Base-by-base conservation (phyloP, 345 rosid genomes). In the Gossypium raimondii region DNA sequence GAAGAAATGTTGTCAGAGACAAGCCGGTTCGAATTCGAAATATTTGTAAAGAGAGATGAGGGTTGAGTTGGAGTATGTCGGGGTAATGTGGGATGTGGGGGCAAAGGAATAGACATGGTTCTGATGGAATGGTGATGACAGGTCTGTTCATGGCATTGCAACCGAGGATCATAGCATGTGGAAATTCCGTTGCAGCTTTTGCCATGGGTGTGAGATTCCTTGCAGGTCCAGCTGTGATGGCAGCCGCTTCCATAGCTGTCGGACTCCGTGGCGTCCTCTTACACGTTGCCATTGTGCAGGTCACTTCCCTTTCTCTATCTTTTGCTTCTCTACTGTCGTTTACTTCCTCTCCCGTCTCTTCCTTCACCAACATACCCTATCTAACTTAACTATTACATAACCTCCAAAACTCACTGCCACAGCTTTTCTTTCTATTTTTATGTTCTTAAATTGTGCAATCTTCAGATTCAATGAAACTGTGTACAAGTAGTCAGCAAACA, bases 91-190 rank as follows among this genome's bases (percentile, higher is more conserved):
- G 41, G 41, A 34, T 34, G 41, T 34, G 41, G 7, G 41, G 38
- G 38, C 38, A 34, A 4, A 34, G 38, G 38, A 71, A 73, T 75
- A 81, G 81, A 77, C 77, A 74, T 67, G 66, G 55, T 25, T 79
- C 78, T 72, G 82, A 72, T 82, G 77, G 7, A 34, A 34, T 34
- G 7, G 41, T 57, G 50, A 20, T 67, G 78, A 64, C 84, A 95
- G 99, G 99, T 67, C 81, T 95, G 91, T 95, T 95, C 89, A 95
- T 95, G 99, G 99, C 99, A 62, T 88, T 95, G 86, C 97, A 95
- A 78, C 99, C 97, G 69, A 93, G 87, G 93, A 93, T 95, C 67
- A 95, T 95, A 89, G 98, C 99, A 64, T 95, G 99, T 84, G 99
- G 99, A 56, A 95, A 95, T 84, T 86, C 91, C 73, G 77, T 86